Evolutionary conservation across 257 asterid genomes (phyloP).

Genomic region (Solanum sparsipilum): DNA sequence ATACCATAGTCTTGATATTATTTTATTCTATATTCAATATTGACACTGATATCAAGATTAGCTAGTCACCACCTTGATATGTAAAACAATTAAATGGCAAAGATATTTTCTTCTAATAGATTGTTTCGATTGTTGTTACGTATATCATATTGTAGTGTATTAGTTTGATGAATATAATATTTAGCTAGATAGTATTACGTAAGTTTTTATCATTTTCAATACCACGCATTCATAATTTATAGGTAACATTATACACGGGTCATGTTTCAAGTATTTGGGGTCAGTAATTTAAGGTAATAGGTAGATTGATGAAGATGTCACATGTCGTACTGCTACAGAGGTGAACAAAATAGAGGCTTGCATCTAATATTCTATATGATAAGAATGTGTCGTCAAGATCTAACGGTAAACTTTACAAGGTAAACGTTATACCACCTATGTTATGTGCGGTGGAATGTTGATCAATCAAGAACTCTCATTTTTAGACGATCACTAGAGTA

Average conservation of each 20-base stretch:
- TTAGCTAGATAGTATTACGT: not conserved
- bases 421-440: not conserved
- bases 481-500: not conserved
- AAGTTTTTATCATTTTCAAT: not conserved
- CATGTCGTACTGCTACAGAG: rapidly evolving
- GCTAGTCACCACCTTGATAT: not conserved
- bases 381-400: not conserved
- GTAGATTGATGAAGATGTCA: not conserved
- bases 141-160: not conserved
- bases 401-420: not conserved
- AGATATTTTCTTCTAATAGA: not conserved
- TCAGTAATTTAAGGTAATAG: not conserved
- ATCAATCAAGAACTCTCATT: not conserved
- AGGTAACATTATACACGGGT: too few species aligned
- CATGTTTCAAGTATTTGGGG: not conserved
- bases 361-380: not conserved
- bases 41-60: not conserved
- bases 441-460: not conserved
- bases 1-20: not conserved
- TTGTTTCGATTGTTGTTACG: not conserved
- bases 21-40: not conserved
- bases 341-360: not conserved
- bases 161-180: not conserved
- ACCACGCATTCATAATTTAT: too few species aligned
- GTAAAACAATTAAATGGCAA: not conserved